Percentiles rank a stretch among this genome's conserved stretches.
These are phyloP conservation scores for Pelargonium fulgidum DNA, from an alignment of 441 rosid species.

Conservation along the genomic window DNA sequence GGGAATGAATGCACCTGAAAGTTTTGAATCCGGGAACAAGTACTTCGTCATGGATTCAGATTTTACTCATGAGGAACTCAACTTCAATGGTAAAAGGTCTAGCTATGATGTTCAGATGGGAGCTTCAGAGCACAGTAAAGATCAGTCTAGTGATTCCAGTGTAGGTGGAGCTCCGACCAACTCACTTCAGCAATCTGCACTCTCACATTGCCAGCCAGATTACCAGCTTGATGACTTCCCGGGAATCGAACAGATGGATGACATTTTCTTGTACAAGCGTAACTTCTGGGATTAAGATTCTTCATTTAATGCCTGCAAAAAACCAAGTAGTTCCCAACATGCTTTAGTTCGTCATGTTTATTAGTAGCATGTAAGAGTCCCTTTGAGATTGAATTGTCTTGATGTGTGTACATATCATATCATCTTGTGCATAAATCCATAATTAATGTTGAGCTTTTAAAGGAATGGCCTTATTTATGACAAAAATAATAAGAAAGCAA, in stretches of 20 bases:
- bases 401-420: slow-evolving; percentile 2
- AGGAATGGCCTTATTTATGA: slow-evolving; percentile 10
- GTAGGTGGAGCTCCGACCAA: neutral
- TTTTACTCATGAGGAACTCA: neutral
- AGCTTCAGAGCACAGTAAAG: neutral
- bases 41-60: neutral
- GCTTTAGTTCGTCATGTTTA: slow-evolving; percentile 22
- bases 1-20: neutral
- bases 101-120: neutral
- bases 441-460: slow-evolving; percentile 5
- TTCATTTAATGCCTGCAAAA: slow-evolving; percentile 29
- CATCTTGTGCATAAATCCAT: neutral
- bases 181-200: neutral
- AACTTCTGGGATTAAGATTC: slow-evolving; percentile 40
- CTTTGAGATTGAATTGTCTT: slow-evolving; percentile 31
- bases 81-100: slow-evolving; percentile 1
- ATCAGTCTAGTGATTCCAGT: neutral
- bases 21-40: slow-evolving; percentile 1
- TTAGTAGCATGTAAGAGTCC: slow-evolving; percentile 25
- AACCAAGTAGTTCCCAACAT: slow-evolving; percentile 28
- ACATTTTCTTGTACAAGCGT: slow-evolving; percentile 17
- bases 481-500: slow-evolving; percentile 3
- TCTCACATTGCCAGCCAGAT: slow-evolving; percentile 10
- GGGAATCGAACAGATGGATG: slow-evolving; percentile 3
- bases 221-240: slow-evolving; percentile 3